Evolutionary conservation across 2,329 filamentous ascomycete genomes (phyloP).

Genomic region (Verticillium longisporum): DNA sequence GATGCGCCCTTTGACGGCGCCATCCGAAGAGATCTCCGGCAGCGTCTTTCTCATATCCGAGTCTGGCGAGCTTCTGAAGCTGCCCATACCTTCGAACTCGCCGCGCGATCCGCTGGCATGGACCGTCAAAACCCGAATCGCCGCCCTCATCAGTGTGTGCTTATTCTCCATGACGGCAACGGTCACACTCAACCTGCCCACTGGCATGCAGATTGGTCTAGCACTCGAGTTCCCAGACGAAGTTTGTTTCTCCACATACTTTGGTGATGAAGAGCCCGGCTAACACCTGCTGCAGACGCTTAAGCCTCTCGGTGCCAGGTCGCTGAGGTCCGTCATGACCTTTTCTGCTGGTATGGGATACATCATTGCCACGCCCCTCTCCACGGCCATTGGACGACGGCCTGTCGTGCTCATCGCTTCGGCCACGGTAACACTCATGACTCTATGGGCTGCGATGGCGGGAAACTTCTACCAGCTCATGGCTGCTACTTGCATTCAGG

Average conservation of each 20-base stretch:
- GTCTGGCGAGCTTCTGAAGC: constrained; percentile 19
- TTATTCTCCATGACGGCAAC: not conserved
- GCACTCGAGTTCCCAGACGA: not conserved
- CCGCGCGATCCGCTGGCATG: constrained; percentile 21
- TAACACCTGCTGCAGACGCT: not conserved
- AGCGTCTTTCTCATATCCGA: constrained; percentile 24
- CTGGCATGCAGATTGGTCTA: not conserved
- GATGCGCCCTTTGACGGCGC: not conserved
- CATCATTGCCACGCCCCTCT: constrained; percentile 28
- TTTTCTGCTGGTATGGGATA: constrained; percentile 1
- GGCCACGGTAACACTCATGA: constrained; percentile 1
- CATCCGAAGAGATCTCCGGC: constrained; percentile 13
- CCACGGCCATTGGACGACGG: constrained; percentile 26
- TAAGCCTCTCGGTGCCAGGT: not conserved
- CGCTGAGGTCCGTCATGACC: not conserved
- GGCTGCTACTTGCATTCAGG: constrained; percentile 21
- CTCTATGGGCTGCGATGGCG: constrained; percentile 17
- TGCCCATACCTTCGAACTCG: constrained; percentile 23
- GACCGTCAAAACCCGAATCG: constrained; percentile 13
- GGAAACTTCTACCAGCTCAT: constrained; percentile 20
- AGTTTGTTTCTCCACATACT: not conserved
- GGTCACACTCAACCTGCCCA: not conserved
- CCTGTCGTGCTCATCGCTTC: constrained; percentile 23
- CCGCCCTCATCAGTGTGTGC: constrained; percentile 2
- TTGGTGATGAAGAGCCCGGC: not conserved